phyloP scores from a whole-genome alignment of 495 filamentous ascomycete genomes.

The Saxophila tyrrhenica region DNA sequence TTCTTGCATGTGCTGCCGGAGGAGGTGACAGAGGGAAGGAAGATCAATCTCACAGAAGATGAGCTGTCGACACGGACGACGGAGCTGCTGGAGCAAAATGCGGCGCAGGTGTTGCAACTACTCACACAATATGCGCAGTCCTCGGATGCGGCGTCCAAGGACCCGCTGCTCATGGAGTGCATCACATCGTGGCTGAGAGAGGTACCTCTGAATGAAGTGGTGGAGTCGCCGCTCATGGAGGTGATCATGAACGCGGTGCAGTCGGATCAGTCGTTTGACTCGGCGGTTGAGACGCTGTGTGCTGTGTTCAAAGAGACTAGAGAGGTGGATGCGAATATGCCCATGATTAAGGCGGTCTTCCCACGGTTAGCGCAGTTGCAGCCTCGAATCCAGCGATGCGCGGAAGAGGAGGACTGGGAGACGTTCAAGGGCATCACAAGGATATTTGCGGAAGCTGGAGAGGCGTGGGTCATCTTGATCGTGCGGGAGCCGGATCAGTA shows the following conservation, averaged over 20 bases:
- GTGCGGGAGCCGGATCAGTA: conserved; percentile 73
- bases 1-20: conserved; percentile 94
- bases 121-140: conserved; percentile 82
- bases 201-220: conserved; percentile 70
- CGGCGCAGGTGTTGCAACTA: conserved; percentile 69
- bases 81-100: conserved; percentile 84
- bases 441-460: conserved; percentile 86
- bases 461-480: conserved; percentile 84
- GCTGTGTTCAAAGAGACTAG: conserved; percentile 84
- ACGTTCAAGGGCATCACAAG: conserved; percentile 76
- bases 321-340: conserved; percentile 79
- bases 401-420: conserved; percentile 73
- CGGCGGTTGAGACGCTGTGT: conserved; percentile 87
- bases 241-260: conserved; percentile 66
- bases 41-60: conserved; percentile 97
- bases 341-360: conserved; percentile 72
- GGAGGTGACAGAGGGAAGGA: conserved; percentile 97
- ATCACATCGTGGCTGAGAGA: conserved; percentile 94
- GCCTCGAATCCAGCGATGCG: conserved; percentile 65
- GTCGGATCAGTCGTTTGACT: conserved; percentile 64
- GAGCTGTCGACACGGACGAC: conserved; percentile 69
- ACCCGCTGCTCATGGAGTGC: conserved; percentile 85
- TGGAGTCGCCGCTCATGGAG: conserved; percentile 74
- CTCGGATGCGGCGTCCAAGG: conserved; percentile 76
- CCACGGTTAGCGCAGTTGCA: conserved; percentile 67